Percentiles rank a stretch among this genome's conserved stretches.
These are phyloP conservation scores for Tolypocladium cylindrosporum DNA, from an alignment of 2,329 filamentous ascomycete species.

Conservation along the genomic window DNA sequence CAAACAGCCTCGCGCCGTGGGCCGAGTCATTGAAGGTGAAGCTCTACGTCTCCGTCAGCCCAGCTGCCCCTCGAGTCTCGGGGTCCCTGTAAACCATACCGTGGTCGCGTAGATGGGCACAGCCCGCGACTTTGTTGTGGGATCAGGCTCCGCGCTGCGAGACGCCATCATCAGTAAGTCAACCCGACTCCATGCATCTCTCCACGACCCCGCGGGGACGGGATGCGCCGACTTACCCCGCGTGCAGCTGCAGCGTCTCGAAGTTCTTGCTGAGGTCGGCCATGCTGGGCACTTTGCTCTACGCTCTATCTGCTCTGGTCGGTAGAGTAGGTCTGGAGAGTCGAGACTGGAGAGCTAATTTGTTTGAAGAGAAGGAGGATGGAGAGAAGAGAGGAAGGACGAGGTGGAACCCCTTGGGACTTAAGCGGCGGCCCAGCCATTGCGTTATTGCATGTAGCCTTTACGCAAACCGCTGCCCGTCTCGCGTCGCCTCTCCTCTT, in stretches of 20 bases:
- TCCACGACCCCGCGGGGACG: not conserved
- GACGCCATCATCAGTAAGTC: not conserved
- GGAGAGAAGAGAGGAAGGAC: not conserved
- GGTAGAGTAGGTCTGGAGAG: not conserved
- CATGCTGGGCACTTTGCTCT: conserved; percentile 15
- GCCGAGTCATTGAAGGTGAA: conserved; percentile 93
- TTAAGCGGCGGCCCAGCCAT: not conserved
- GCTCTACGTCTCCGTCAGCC: conserved; percentile 41
- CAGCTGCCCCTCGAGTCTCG: not conserved
- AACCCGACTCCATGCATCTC: not conserved
- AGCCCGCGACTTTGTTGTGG: conserved; percentile 74
- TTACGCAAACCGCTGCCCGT: not conserved
- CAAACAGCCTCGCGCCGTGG: conserved; percentile 88
- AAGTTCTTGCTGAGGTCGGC: conserved; percentile 52
- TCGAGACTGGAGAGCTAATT: not conserved
- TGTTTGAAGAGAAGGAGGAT: conserved; percentile 11
- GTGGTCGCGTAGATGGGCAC: conserved; percentile 94
- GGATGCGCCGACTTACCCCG: conserved; percentile 47
- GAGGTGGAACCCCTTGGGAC: not conserved
- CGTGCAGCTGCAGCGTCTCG: conserved; percentile 79
- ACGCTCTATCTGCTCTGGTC: not conserved
- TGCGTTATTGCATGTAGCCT: conserved; percentile 3
- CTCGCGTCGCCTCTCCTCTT: not conserved
- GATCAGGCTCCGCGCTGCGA: conserved; percentile 65
- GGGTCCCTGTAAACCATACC: conserved; percentile 19